A percentile compares a stretch with the other conserved stretches of the same genome.
phyloP scores from a whole-genome alignment of 169 alveolate species.

The Plasmodium vivax region DNA sequence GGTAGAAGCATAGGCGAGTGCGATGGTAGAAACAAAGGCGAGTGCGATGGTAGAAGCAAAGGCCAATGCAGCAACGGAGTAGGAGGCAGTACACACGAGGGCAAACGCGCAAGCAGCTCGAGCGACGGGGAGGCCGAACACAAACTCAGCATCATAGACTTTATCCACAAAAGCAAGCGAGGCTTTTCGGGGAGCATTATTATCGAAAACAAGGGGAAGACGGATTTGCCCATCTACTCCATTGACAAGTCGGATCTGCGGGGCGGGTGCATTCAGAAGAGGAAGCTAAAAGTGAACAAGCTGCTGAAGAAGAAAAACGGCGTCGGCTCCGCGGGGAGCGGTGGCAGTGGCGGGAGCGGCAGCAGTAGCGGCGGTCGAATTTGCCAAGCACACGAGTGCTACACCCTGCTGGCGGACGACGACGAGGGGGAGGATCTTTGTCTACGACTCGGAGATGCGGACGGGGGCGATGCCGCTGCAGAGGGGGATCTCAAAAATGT shows the following conservation, averaged over 20 bases:
- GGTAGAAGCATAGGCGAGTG: not conserved
- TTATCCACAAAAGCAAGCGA: not conserved
- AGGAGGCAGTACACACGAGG: not conserved
- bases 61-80: not conserved
- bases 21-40: not conserved
- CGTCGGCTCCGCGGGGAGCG: not conserved
- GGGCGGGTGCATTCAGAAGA: slow-evolving; percentile 1
- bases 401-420: not conserved
- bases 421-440: not conserved
- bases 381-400: not conserved
- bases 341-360: not conserved
- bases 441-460: not conserved
- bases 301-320: not conserved
- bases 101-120: not conserved
- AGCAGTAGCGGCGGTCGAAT: not conserved
- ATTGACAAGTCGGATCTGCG: slow-evolving; percentile 5
- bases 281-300: not conserved
- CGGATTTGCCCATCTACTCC: slow-evolving; percentile 3
- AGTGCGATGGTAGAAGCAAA: not conserved
- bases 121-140: not conserved
- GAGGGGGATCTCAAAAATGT: not conserved
- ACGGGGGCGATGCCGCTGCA: not conserved
- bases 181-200: slow-evolving; percentile 2
- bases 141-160: not conserved
- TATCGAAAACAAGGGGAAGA: not conserved